Base-by-base conservation (phyloP, 2,329 filamentous ascomycete genomes). In the Xylariaceae sp. region DNA sequence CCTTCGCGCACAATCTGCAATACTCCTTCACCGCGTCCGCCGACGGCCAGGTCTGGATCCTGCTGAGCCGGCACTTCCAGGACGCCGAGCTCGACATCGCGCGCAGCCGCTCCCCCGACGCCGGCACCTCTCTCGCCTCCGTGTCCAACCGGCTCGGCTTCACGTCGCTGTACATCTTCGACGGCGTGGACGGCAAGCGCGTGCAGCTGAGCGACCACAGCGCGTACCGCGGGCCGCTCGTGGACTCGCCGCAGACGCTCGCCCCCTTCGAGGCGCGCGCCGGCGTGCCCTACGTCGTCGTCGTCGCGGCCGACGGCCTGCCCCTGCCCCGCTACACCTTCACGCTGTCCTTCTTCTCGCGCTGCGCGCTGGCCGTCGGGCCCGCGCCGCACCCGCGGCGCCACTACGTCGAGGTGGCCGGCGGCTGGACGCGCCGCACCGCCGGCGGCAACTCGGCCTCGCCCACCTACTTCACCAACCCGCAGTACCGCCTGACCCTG, bases 161-260 rank as follows among this genome's bases (percentile, higher is more conserved):
- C 58, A 94, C 94, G 60, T 86, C 84, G 47, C 72, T 98, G 17
- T 87, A 87, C 38, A 70, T 92, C 1, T 95, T 90, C 54, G 70
- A 81, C 13, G 75, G 76, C 19, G n/a, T n/a, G n/a, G 55, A 70
- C 24, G 89, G 90, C 3, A 68, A 77, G 22, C 73, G 79, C 31
- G 78, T 95, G 0, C 80, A 86, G 44, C 67, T 92, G 11, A 78
- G 77, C 33, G 84, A 90, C 36, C 76, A 77, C 5, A 74, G 79
- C 16, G 57, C 84, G 0, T 77, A 85, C 47, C 77, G 82, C 22
- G 83, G 83, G 1, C 84, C 86, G n/a, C 94, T 86, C 42, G 87
- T 96, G 21, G 90, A 95, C 58, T 93, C 89, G 3, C 88, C 88
- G 2, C 93, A 96, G 56, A 94, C 85, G 1, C 74, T 98, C 6